Percentiles rank a stretch among this genome's conserved stretches.
Evolutionary conservation across 2,329 filamentous ascomycete genomes (phyloP).

Genomic region (Akanthomyces uredinophilus): DNA sequence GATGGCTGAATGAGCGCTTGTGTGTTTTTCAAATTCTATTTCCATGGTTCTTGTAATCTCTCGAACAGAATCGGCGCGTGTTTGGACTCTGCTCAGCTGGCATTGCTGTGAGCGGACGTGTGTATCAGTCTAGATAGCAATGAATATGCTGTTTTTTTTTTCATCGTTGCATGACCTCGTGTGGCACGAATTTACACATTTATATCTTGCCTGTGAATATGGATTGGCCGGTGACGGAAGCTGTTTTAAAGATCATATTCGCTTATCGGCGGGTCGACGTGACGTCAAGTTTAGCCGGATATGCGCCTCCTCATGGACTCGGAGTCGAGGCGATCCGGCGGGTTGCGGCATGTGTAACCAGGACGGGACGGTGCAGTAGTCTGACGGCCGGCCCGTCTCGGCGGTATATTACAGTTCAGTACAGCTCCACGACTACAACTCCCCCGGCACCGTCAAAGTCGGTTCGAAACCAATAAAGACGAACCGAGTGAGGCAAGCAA

Average conservation of each 20-base stretch:
- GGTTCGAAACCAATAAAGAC: too few species aligned
- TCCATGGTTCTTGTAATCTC: slow-evolving; percentile 4
- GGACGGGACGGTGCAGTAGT: too few species aligned
- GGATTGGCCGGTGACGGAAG: too few species aligned
- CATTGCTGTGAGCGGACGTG: neutral
- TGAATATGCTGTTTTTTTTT: slow-evolving; percentile 8
- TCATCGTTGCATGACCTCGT: neutral
- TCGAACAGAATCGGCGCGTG: slow-evolving; percentile 1
- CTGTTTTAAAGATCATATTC: neutral
- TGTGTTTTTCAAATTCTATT: slow-evolving; percentile 4
- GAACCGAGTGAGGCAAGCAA: too few species aligned
- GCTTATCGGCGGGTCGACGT: neutral
- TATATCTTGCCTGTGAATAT: too few species aligned
- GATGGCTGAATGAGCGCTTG: slow-evolving; percentile 2
- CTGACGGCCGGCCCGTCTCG: too few species aligned
- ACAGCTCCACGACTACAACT: too few species aligned
- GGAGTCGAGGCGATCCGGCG: too few species aligned
- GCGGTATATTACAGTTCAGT: too few species aligned
- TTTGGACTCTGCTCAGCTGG: slow-evolving; percentile 4
- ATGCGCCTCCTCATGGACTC: too few species aligned
- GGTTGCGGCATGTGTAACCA: too few species aligned
- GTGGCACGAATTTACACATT: neutral
- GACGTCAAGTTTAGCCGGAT: neutral
- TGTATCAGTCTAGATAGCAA: slow-evolving; percentile 15
- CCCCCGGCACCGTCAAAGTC: too few species aligned